Evolutionary conservation across 2,329 filamentous ascomycete species (phyloP).

Genomic region (Aspergillaceae sp.): DNA sequence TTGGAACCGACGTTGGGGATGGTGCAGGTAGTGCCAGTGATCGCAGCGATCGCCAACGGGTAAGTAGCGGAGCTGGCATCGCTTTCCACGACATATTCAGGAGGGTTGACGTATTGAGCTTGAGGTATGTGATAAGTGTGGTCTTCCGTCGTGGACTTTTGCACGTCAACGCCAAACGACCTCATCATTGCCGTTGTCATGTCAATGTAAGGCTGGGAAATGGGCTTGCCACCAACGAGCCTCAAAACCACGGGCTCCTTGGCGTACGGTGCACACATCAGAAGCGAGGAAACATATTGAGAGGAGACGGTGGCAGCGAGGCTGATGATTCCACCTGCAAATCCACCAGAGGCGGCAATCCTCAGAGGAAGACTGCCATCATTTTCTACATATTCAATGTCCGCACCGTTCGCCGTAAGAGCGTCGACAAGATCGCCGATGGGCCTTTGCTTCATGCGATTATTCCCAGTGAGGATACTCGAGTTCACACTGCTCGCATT

Average conservation of each 20-base stretch:
- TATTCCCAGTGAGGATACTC: constrained; percentile 84
- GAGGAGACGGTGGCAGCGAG: constrained; percentile 92
- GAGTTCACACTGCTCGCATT: constrained; percentile 53
- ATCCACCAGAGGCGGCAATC: constrained; percentile 72
- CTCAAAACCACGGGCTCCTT: constrained; percentile 86
- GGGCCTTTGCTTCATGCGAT: constrained; percentile 90
- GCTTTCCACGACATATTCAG: constrained; percentile 85
- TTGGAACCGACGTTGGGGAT: constrained; percentile 90
- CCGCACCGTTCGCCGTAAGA: constrained; percentile 75
- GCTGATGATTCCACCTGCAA: constrained; percentile 79
- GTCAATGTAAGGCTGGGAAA: constrained; percentile 94
- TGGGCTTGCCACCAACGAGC: constrained; percentile 91
- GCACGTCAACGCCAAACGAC: constrained; percentile 75
- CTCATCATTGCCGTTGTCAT: constrained; percentile 99
- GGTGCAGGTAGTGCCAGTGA: constrained; percentile 91
- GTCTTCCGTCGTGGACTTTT: constrained; percentile 64
- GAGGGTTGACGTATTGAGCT: constrained; percentile 71
- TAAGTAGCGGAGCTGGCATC: constrained; percentile 98
- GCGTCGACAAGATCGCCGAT: constrained; percentile 91
- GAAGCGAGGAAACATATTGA: constrained; percentile 94
- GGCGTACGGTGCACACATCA: constrained; percentile 95
- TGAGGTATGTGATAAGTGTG: constrained; percentile 93
- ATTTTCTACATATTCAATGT: constrained; percentile 75
- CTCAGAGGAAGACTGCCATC: constrained; percentile 75
- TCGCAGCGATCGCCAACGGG: constrained; percentile 84